Conservation (phyloP, 768 basidiomycete species). For the Xerocomus potaroensis region DNA sequence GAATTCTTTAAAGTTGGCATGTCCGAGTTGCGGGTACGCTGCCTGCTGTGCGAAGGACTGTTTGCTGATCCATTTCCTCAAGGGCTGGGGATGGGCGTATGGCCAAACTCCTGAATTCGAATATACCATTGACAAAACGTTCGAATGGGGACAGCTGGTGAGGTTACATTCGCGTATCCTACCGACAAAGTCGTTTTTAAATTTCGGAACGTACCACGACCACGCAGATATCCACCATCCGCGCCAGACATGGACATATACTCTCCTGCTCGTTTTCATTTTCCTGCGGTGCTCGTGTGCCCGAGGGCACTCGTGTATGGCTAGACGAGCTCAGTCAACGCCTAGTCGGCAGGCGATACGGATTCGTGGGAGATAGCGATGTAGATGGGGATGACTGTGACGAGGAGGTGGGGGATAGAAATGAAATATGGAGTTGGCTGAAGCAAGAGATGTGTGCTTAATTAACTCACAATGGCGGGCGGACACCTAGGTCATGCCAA, state of each 20-base stretch:
- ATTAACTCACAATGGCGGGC: no score
- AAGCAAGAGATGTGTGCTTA: slow-evolving; percentile 17
- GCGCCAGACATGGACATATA: slow-evolving; percentile 65
- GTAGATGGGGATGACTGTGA: neutral
- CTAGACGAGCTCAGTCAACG: slow-evolving; percentile 23
- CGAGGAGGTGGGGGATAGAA: slow-evolving; percentile 2
- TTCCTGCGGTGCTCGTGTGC: slow-evolving; percentile 18
- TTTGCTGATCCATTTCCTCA: neutral
- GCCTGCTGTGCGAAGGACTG: neutral
- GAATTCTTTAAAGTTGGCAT: slow-evolving; percentile 68
- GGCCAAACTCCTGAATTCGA: slow-evolving; percentile 95
- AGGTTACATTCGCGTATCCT: slow-evolving; percentile 11
- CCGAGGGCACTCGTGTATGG: neutral
- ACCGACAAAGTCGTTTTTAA: neutral
- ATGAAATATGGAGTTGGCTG: slow-evolving; percentile 28
- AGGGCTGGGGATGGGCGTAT: slow-evolving; percentile 93
- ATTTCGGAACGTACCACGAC: neutral
- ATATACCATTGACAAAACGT: slow-evolving; percentile 45
- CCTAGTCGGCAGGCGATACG: slow-evolving; percentile 38
- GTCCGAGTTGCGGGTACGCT: slow-evolving; percentile 63
- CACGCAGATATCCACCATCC: slow-evolving; percentile 43
- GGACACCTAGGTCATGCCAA: neutral
- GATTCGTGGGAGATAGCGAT: slow-evolving; percentile 30
- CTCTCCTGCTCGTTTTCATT: slow-evolving; percentile 39
- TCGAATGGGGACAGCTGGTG: slow-evolving; percentile 52